A percentile compares a stretch with the other conserved stretches of the same genome.
phyloP scores from a whole-genome alignment of 1,284 basidiomycete species.

The Ceratobasidium sp. region DNA sequence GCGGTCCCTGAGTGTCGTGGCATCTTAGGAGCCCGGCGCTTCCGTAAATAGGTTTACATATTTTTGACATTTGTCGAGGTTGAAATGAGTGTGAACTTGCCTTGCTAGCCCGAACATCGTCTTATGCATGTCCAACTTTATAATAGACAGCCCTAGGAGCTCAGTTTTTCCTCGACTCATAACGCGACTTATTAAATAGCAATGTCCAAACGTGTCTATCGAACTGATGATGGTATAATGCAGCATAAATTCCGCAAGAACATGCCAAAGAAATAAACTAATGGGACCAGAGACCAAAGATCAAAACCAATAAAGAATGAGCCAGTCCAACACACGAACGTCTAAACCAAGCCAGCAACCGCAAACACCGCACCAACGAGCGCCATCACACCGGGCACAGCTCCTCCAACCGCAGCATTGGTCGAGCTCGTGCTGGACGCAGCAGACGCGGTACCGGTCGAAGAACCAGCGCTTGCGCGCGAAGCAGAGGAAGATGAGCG shows the following conservation, averaged over 20 bases:
- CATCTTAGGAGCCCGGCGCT: slow-evolving; percentile 26
- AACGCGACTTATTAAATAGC: background rate
- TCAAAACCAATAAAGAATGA: background rate
- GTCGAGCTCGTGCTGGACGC: slow-evolving; percentile 21
- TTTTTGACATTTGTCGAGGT: no score
- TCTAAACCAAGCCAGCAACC: slow-evolving; percentile 36
- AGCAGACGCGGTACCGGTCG: slow-evolving; percentile 17
- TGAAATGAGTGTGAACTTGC: background rate
- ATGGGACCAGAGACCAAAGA: background rate
- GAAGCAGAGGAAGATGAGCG: background rate
- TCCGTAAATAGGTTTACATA: no score
- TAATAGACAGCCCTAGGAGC: no score
- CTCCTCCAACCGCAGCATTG: slow-evolving; percentile 16
- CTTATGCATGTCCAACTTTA: no score
- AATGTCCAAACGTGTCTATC: no score
- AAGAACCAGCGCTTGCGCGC: background rate
- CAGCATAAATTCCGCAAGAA: slow-evolving; percentile 17
- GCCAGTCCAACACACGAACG: background rate
- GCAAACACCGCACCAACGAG: slow-evolving; percentile 38
- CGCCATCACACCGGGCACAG: slow-evolving; percentile 32
- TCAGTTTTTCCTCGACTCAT: background rate
- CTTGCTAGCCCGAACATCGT: no score
- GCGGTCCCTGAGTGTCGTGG: slow-evolving; percentile 43
- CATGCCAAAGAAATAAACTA: background rate
- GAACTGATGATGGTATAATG: slow-evolving; percentile 35